A percentile compares a stretch with the other conserved stretches of the same genome.
Conservation (phyloP, 305 asterid species). For the Solanum hybrid region DNA sequence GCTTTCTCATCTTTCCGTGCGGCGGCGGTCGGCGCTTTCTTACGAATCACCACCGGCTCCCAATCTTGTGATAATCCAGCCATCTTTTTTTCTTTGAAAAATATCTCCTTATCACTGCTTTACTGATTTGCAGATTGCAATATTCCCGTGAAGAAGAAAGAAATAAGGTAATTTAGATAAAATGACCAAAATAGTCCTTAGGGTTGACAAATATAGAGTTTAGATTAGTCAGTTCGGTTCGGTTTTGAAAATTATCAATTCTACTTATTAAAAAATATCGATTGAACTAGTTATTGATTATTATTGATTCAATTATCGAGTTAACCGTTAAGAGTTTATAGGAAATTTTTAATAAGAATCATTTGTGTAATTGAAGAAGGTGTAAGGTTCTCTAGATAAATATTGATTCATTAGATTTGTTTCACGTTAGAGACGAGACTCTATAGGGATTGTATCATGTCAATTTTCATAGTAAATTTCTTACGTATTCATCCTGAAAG, state of each 20-base stretch:
- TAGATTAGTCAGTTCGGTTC: background rate
- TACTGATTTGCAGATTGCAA: background rate
- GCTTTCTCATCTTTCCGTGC: slow-evolving; percentile 94
- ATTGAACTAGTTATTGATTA: background rate
- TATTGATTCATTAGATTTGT: too few species aligned
- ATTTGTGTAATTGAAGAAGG: background rate
- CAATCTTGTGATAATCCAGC: slow-evolving; percentile 67
- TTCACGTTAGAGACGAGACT: background rate
- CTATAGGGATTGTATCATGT: accelerated
- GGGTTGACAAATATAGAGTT: background rate
- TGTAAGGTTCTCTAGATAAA: too few species aligned
- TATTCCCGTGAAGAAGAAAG: background rate
- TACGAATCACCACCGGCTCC: slow-evolving; percentile 94
- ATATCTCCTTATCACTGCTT: background rate
- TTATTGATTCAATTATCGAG: background rate
- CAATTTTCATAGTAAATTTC: too few species aligned
- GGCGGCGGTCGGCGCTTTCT: slow-evolving; percentile 91
- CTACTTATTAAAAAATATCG: background rate
- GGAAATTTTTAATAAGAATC: background rate
- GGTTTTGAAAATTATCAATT: background rate
- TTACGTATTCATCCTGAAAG: accelerated
- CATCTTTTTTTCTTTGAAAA: slow-evolving; percentile 12
- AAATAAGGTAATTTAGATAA: background rate
- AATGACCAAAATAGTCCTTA: background rate
- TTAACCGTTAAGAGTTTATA: background rate